These are phyloP conservation scores for Rhytidiadelphus loreus DNA, from an alignment of 225 moss, liverwort and hornwort species.

Conservation along the genomic window DNA sequence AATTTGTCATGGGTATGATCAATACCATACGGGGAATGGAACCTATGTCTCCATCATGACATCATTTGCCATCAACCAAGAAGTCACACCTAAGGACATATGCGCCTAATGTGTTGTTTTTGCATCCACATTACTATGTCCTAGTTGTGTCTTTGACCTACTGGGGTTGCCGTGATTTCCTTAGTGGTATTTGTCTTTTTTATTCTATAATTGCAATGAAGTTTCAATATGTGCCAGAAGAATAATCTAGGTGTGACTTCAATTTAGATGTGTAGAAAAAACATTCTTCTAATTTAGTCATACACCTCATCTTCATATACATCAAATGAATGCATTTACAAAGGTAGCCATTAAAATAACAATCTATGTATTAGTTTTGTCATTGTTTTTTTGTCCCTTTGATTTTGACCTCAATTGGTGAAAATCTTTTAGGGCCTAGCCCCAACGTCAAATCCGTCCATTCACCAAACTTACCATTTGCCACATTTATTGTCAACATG, in stretches of 20 bases:
- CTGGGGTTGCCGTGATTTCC: not conserved
- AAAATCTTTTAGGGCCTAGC: not conserved
- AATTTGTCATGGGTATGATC: not conserved
- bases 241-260: not conserved
- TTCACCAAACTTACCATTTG: not conserved
- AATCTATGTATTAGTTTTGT: not conserved
- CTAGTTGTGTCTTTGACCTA: not conserved
- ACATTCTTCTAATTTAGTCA: not conserved
- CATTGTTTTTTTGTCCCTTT: not conserved
- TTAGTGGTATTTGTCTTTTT: not conserved
- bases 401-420: not conserved
- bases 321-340: not conserved
- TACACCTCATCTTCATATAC: not conserved
- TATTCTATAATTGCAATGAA: not conserved
- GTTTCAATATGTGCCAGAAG: not conserved
- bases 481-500: too few relatives aligned
- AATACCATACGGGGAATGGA: too few relatives aligned
- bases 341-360: not conserved
- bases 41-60: too few relatives aligned
- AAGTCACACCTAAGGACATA: too few relatives aligned
- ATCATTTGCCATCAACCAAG: too few relatives aligned
- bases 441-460: rapidly evolving
- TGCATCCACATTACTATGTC: not conserved
- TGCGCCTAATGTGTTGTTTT: not conserved
- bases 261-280: not conserved